Conservation (phyloP, 768 basidiomycete genomes). For the Rhizopogon roseolus region DNA sequence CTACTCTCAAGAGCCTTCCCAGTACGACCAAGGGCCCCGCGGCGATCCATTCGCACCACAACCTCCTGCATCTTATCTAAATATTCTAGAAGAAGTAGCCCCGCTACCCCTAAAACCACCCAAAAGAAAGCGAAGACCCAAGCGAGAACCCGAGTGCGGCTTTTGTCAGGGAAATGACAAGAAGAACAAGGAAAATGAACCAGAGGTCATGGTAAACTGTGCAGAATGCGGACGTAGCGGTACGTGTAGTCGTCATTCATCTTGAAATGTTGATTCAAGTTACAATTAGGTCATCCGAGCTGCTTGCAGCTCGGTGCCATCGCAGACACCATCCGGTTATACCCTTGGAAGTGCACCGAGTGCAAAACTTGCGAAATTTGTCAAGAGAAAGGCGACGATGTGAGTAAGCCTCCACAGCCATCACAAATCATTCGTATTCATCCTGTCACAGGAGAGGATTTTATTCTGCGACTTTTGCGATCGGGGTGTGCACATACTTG, state of each 20-base stretch:
- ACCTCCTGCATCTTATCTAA: constrained; percentile 46
- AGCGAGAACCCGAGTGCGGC: constrained; percentile 65
- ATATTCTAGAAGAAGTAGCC: constrained; percentile 40
- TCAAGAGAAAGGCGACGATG: constrained; percentile 80
- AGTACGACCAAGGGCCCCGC: constrained; percentile 72
- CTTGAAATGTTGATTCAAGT: constrained; percentile 1
- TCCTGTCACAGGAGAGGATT: constrained; percentile 57
- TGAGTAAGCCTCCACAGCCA: constrained; percentile 37
- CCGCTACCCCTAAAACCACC: constrained; percentile 36
- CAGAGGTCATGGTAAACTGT: constrained; percentile 76
- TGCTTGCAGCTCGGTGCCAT: constrained; percentile 68
- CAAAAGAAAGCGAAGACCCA: constrained; percentile 41
- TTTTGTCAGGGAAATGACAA: constrained; percentile 70
- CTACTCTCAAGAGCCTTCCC: constrained; percentile 32
- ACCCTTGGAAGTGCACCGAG: constrained; percentile 85
- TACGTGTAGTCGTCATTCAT: constrained; percentile 27
- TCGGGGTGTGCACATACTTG: constrained; percentile 47
- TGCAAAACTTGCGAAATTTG: constrained; percentile 94
- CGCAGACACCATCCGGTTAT: constrained; percentile 57
- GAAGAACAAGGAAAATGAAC: constrained; percentile 49
- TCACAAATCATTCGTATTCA: constrained; percentile 8
- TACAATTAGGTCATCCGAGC: constrained; percentile 68
- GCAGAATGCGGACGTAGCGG: constrained; percentile 81
- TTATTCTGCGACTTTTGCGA: constrained; percentile 95
- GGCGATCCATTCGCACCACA: constrained; percentile 81